A percentile compares a stretch with the other conserved stretches of the same genome.
Evolutionary conservation across 2,329 filamentous ascomycete genomes (phyloP).

Genomic region (Diplodia corticola): DNA sequence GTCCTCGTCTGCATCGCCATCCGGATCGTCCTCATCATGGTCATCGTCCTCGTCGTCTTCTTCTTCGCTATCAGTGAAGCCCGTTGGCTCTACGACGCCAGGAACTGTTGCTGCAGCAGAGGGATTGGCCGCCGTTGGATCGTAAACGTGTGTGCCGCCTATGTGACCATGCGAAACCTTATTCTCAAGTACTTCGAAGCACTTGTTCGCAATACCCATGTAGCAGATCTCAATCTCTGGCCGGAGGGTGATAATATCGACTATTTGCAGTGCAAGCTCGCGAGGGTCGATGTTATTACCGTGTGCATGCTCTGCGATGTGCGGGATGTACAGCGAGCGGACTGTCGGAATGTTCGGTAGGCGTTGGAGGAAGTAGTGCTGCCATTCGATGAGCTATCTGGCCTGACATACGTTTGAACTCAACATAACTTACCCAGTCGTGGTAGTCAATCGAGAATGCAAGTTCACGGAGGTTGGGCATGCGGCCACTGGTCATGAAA

Average conservation of each 20-base stretch:
- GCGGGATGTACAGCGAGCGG: conserved; percentile 69
- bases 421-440: conserved; percentile 66
- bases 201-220: conserved; percentile 73
- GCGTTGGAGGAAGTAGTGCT: conserved; percentile 78
- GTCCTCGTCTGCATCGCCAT: conserved; percentile 38
- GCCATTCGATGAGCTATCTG: conserved; percentile 1
- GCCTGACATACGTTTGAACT: background rate
- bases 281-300: conserved; percentile 58
- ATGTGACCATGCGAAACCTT: conserved; percentile 48
- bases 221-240: conserved; percentile 77
- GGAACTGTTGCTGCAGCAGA: conserved; percentile 1
- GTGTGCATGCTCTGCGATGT: conserved; percentile 64
- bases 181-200: conserved; percentile 77
- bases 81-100: conserved; percentile 19
- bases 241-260: conserved; percentile 74
- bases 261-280: conserved; percentile 73
- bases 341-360: conserved; percentile 70
- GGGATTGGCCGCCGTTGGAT: conserved; percentile 22
- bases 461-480: conserved; percentile 70
- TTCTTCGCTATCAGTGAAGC: conserved; percentile 22
- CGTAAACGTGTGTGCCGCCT: conserved; percentile 24
- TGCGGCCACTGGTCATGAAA: conserved; percentile 75
- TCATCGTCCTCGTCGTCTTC: conserved; percentile 20
- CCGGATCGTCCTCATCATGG: conserved; percentile 40
- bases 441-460: conserved; percentile 71